phyloP scores from a whole-genome alignment of 768 basidiomycete genomes.

The Thelephora ganbajun region DNA sequence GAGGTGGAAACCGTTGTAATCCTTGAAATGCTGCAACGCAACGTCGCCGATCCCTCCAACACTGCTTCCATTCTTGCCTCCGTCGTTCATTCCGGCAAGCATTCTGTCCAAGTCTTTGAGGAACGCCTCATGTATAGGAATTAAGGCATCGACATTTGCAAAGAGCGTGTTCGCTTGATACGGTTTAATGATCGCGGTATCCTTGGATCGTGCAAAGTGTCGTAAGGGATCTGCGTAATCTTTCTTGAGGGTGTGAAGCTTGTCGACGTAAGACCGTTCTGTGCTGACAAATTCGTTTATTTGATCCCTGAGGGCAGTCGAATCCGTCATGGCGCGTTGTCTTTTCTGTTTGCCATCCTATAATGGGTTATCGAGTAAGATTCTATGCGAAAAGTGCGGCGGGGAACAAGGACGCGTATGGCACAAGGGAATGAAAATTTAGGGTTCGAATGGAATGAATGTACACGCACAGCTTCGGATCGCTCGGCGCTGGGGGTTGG shows the following conservation, averaged over 20 bases:
- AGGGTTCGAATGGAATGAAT: too few species aligned
- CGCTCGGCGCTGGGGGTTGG: constrained; percentile 21
- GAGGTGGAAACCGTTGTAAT: constrained; percentile 72
- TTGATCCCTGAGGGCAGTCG: constrained; percentile 54
- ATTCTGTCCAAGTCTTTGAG: constrained; percentile 73
- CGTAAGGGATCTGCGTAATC: constrained; percentile 90
- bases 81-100: constrained; percentile 19
- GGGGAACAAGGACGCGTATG: not conserved
- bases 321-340: constrained; percentile 47
- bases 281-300: constrained; percentile 82
- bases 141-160: constrained; percentile 81
- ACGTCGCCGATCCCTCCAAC: constrained; percentile 74
- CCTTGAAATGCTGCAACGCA: constrained; percentile 75
- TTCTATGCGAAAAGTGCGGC: not conserved
- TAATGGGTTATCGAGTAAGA: not conserved
- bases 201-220: constrained; percentile 69
- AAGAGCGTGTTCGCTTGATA: constrained; percentile 93
- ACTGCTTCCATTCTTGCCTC: constrained; percentile 33
- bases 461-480: constrained; percentile 13
- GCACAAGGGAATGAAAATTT: too few species aligned
- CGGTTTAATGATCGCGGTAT: constrained; percentile 73
- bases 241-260: constrained; percentile 68
- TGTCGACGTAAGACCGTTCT: constrained; percentile 78
- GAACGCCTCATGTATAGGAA: constrained; percentile 85
- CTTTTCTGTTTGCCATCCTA: constrained; percentile 21